phyloP scores from a whole-genome alignment of 2,329 filamentous ascomycete genomes.

The Fusarium liriodendri region DNA sequence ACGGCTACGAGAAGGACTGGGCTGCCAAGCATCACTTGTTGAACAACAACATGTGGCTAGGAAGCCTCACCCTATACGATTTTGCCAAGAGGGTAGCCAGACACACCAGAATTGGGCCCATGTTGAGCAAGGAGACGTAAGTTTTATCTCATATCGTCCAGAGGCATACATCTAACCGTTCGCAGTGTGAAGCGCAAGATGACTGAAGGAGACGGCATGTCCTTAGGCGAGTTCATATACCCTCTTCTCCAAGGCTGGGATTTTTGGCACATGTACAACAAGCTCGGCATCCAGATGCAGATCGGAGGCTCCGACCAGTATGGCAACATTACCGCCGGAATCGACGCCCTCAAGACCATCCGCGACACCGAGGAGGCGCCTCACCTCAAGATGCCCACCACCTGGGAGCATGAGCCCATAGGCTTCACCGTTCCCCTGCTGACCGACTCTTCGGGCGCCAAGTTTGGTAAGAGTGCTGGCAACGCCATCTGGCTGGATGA shows the following conservation, averaged over 20 bases:
- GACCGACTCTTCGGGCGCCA: slow-evolving; percentile 85
- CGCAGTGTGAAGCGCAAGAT: slow-evolving; percentile 80
- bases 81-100: slow-evolving; percentile 80
- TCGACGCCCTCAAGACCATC: slow-evolving; percentile 84
- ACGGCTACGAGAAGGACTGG: slow-evolving; percentile 72
- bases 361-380: slow-evolving; percentile 67
- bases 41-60: slow-evolving; percentile 90
- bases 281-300: slow-evolving; percentile 80
- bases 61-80: slow-evolving; percentile 76
- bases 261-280: slow-evolving; percentile 86
- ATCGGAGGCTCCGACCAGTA: slow-evolving; percentile 97
- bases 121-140: slow-evolving; percentile 90
- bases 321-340: slow-evolving; percentile 93
- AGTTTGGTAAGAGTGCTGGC: slow-evolving; percentile 94
- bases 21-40: slow-evolving; percentile 74
- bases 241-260: slow-evolving; percentile 96
- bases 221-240: slow-evolving; percentile 92
- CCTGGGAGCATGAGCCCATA: slow-evolving; percentile 69
- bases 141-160: slow-evolving; percentile 48
- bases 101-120: slow-evolving; percentile 81
- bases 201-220: slow-evolving; percentile 90
- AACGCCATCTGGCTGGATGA: slow-evolving; percentile 94
- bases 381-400: slow-evolving; percentile 51
- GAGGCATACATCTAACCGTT: slow-evolving; percentile 31
- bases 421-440: slow-evolving; percentile 93